Evolutionary conservation across 441 rosid genomes (phyloP), one percentile per base, ranked within the genome.

Genomic region (Breynia disticha): DNA sequence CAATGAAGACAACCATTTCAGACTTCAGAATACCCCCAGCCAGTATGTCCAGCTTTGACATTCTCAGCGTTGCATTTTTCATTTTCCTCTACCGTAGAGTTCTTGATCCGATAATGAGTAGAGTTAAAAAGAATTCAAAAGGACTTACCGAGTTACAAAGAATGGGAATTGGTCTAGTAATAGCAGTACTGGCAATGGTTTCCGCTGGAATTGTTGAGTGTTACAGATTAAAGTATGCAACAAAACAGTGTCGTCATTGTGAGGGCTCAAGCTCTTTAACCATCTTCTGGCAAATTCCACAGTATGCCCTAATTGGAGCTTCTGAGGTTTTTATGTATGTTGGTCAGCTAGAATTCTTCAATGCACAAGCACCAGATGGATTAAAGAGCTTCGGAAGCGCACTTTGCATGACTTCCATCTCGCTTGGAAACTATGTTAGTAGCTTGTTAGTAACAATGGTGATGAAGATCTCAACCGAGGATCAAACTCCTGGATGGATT

Each of bases 241-340:
- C 68, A 42, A 76, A 65, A 60, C 81, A 79, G 41, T 93, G 99
- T 74, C 66, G 15, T 20, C 87, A 62, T 35, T 91, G 98, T 49
- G 83, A 83, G 53, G 95, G 82, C 47, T 84, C 96, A 13, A 94
- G 99, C 87, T 68, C 94, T 52, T 54, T 94, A 60, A 94, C 96
- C 83, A 87, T 94, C 70, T 81, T 94, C 72, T 94, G 96, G 97
- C 99, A 94, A 75, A 80, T 86, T 56, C 99, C 99, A 2, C 99
- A 90, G 54, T 90, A 82, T 46, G 87, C 82, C 0, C 71, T 90
- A 10, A 83, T 90, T 0, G 99, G 99, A 49, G 99, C 97, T 45
- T 94, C 99, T 12, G 99, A 94, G 71, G 99, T 94, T 46, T 94
- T 94, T 77, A 94, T 94, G 99, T 94, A 94, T 45, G 97, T 94